These are phyloP conservation scores for Populus pruinosa DNA, from an alignment of 345 rosid species.

Conservation along the genomic window DNA sequence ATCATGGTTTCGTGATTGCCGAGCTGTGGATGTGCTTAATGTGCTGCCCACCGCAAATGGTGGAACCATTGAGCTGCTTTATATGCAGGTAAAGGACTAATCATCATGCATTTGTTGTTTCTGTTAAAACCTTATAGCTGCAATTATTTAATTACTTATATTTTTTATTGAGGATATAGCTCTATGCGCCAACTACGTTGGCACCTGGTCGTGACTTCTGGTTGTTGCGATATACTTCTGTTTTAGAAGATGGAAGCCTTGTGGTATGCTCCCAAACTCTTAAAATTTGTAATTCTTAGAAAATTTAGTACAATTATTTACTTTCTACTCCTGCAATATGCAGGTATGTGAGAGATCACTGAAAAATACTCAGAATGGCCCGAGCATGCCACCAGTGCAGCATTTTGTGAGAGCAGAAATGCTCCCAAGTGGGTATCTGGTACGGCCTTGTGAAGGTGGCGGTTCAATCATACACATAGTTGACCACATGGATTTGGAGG, in stretches of 20 bases:
- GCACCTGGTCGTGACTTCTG: conserved; percentile 99
- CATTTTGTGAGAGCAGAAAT: conserved; percentile 99
- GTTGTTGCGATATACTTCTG: conserved; percentile 93
- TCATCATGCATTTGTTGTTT: neutral
- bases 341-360: conserved; percentile 96
- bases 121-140: neutral
- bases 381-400: conserved; percentile 92
- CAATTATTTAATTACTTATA: neutral
- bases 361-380: conserved; percentile 91
- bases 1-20: conserved; percentile 98
- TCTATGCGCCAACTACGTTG: conserved; percentile 96
- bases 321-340: conserved; percentile 5
- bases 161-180: conserved; percentile 40
- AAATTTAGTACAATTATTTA: neutral
- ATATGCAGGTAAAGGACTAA: conserved; percentile 71
- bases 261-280: conserved; percentile 51
- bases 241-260: conserved; percentile 98
- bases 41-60: conserved; percentile 98
- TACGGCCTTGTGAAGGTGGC: conserved; percentile 98
- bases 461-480: conserved; percentile 95
- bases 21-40: conserved; percentile 93
- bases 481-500: conserved; percentile 99
- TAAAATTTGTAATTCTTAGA: neutral
- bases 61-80: conserved; percentile 99
- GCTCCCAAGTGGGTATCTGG: conserved; percentile 94